These are phyloP conservation scores for Acer campestre DNA, from an alignment of 345 rosid genomes.

Conservation along the genomic window DNA sequence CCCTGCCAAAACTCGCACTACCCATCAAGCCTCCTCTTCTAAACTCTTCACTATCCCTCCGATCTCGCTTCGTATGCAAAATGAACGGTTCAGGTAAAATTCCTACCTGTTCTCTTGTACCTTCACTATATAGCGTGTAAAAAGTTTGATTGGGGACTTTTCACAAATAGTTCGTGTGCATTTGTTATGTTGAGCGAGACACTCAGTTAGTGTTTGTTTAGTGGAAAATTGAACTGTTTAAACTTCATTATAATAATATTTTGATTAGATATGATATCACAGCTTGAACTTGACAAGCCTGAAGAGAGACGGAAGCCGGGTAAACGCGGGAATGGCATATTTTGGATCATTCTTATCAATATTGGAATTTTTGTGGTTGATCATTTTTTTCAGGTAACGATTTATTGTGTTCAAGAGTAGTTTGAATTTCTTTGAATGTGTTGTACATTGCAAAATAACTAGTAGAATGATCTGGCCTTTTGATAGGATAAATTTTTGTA, in stretches of 20 bases:
- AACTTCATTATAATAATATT: constrained; percentile 8
- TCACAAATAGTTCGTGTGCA: constrained; percentile 29
- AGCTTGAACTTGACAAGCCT: constrained; percentile 62
- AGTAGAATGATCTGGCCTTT: neutral
- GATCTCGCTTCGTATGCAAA: constrained; percentile 28
- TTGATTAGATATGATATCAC: constrained; percentile 56
- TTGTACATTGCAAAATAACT: neutral
- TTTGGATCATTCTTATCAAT: constrained; percentile 88
- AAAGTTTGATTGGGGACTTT: neutral
- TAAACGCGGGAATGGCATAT: constrained; percentile 66
- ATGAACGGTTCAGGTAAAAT: constrained; percentile 31
- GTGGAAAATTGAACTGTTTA: neutral
- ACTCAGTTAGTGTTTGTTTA: neutral
- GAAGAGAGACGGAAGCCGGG: constrained; percentile 45
- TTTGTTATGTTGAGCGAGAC: neutral
- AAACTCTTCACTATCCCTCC: constrained; percentile 8
- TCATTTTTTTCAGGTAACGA: constrained; percentile 73
- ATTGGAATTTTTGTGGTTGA: constrained; percentile 75
- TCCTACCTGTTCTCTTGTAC: neutral
- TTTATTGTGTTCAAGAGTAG: neutral
- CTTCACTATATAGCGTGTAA: neutral
- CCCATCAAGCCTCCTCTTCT: neutral
- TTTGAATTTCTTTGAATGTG: neutral
- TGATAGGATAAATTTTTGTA: neutral
- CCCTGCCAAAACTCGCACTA: neutral